phyloP scores from a whole-genome alignment of 2,329 filamentous ascomycete species.

The Verticillium longisporum region DNA sequence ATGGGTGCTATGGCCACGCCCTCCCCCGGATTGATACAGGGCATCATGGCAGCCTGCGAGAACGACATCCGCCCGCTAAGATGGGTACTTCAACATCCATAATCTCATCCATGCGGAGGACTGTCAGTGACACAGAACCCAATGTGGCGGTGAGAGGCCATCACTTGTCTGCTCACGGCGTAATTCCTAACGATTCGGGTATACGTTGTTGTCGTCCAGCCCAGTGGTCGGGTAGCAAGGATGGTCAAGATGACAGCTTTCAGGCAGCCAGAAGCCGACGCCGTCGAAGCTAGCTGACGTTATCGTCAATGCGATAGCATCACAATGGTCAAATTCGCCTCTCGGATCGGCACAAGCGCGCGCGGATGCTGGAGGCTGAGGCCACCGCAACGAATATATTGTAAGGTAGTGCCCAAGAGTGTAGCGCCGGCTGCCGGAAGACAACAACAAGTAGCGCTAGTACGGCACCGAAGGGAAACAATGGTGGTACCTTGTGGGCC shows the following conservation, averaged over 20 bases:
- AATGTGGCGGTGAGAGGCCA: constrained; percentile 12
- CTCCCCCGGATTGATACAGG: neutral
- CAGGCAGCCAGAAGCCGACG: neutral
- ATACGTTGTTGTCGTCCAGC: constrained; percentile 2
- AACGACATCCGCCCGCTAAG: neutral
- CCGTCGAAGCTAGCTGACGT: neutral
- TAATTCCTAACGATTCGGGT: constrained; percentile 10
- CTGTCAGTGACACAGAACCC: constrained; percentile 14
- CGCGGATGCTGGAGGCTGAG: neutral
- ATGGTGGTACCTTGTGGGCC: no score
- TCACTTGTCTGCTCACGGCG: constrained; percentile 5
- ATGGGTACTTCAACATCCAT: neutral
- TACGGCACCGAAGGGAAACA: neutral
- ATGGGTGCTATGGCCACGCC: neutral
- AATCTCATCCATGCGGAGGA: neutral
- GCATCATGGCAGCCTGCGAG: neutral
- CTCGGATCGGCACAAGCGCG: neutral
- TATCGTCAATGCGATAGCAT: neutral
- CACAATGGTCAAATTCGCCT: neutral
- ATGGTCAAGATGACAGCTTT: neutral
- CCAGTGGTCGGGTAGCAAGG: constrained; percentile 10
- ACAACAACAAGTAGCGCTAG: neutral
- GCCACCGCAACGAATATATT: neutral
- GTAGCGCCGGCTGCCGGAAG: neutral
- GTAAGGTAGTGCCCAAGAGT: neutral